Conservation (phyloP, 1,284 basidiomycete genomes). For the Melampsora larici-populina region DNA sequence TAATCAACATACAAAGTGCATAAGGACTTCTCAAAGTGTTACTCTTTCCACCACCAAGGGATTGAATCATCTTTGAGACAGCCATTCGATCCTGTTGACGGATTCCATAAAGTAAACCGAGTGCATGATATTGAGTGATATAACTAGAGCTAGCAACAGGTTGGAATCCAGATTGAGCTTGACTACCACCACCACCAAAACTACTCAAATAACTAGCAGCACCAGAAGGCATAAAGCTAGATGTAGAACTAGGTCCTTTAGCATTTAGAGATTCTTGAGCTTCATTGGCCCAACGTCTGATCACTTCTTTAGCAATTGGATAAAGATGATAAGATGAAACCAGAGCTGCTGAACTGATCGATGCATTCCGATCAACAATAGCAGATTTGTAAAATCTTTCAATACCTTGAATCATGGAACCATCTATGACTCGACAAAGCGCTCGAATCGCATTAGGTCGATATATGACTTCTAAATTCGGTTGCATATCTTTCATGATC, state of each 20-base stretch:
- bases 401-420: conserved; percentile 95
- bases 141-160: conserved; percentile 79
- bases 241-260: conserved; percentile 57
- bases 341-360: conserved; percentile 91
- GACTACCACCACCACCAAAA: conserved; percentile 56
- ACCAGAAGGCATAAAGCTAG: conserved; percentile 57
- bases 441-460: conserved; percentile 96
- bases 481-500: conserved; percentile 99
- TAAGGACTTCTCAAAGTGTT: conserved; percentile 88
- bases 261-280: conserved; percentile 92
- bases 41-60: conserved; percentile 72
- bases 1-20: conserved; percentile 98
- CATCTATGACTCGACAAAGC: conserved; percentile 93
- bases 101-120: conserved; percentile 90
- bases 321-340: conserved; percentile 97
- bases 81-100: conserved; percentile 98
- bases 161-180: conserved; percentile 61
- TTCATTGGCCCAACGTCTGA: conserved; percentile 98
- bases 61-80: conserved; percentile 98
- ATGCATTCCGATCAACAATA: conserved; percentile 93
- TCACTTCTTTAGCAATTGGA: conserved; percentile 86
- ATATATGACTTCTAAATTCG: conserved; percentile 97
- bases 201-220: conserved; percentile 65
- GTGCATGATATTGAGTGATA: conserved; percentile 94
- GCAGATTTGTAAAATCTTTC: conserved; percentile 99